Percentiles rank a stretch among this genome's conserved stretches.
These are phyloP conservation scores for Conticribra weissflogii DNA, from an alignment of 108 stramenopile species.

Conservation along the genomic window DNA sequence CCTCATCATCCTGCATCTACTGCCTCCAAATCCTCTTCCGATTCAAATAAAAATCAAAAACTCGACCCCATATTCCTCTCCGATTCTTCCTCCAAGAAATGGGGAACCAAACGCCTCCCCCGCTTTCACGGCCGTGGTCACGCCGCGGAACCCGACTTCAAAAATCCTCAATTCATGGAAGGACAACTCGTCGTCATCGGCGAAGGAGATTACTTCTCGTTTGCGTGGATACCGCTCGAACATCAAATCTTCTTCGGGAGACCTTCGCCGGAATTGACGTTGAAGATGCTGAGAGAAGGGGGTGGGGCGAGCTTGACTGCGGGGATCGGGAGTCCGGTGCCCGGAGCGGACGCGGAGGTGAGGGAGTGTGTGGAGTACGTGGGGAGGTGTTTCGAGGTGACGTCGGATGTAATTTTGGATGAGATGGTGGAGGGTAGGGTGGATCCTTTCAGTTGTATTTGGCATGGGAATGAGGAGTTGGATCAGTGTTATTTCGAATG, in stretches of 20 bases:
- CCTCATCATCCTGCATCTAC: neutral
- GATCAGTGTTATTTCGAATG: slow-evolving; percentile 83
- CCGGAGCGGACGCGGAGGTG: slow-evolving; percentile 60
- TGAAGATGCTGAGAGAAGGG: slow-evolving; percentile 63
- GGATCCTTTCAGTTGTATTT: slow-evolving; percentile 72
- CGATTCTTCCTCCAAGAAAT: slow-evolving; percentile 67
- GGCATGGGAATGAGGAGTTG: slow-evolving; percentile 54
- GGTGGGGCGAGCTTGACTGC: slow-evolving; percentile 48
- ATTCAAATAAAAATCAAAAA: neutral
- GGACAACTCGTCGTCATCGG: slow-evolving; percentile 84
- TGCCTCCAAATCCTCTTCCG: no score
- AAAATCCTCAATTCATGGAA: slow-evolving; percentile 75
- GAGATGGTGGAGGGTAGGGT: slow-evolving; percentile 45
- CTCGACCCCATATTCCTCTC: slow-evolving; percentile 64
- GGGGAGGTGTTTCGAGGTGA: slow-evolving; percentile 62
- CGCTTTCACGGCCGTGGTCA: slow-evolving; percentile 68
- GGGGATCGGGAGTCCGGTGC: slow-evolving; percentile 20
- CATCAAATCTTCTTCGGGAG: slow-evolving; percentile 85
- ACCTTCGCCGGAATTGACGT: slow-evolving; percentile 65
- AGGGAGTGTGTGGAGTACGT: slow-evolving; percentile 61
- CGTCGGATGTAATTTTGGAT: slow-evolving; percentile 61
- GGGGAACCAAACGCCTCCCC: slow-evolving; percentile 63
- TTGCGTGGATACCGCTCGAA: slow-evolving; percentile 83
- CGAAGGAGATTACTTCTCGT: slow-evolving; percentile 74
- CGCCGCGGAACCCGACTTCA: slow-evolving; percentile 65